Base-by-base conservation (phyloP, 2,329 filamentous ascomycete genomes). In the Onygena corvina region DNA sequence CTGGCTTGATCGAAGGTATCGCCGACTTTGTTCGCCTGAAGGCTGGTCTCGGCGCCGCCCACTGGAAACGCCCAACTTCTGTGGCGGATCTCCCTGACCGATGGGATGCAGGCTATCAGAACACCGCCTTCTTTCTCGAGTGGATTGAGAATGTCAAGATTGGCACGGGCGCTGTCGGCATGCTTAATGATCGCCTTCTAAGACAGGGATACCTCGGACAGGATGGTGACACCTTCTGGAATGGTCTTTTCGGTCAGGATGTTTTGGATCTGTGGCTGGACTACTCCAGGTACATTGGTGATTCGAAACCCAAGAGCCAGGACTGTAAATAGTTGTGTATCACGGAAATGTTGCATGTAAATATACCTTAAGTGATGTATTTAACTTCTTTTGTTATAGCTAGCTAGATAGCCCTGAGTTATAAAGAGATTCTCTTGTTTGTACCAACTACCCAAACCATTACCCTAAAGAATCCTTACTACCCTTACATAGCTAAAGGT, bases 71-170 rank as follows among this genome's bases (percentile, higher is more conserved):
- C 35, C 70, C 71, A 20, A 63, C 64, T 2, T 60, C 58, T 38
- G 59, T 64, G 2, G 71, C 70, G 2, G 74, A 77, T 23, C 56
- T 64, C 12, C 68, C 72, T 14, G 76, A 76, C 14, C 73, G 76
- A n/a, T 95, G 89, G 89, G 87, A 94, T 64, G 77, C 75, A 33
- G 89, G 89, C 0, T 96, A 96, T 67, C 83, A 95, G 70, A 78
- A 84, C 56, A 96, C 90, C 4, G 92, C 82, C 0, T 96, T 86
- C 64, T 96, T 96, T 58, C 68, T 96, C 46, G 81, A 92, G 49
- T 94, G 86, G 69, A 68, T 96, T 42, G 89, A 95, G 67, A 64
- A 70, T 30, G 73, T 67, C 85, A 92, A 65, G 71, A 81, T 53
- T 75, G 84, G 66, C 67, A 77, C 47, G 58, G 65, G 47, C 78